Evolutionary conservation across 192 early-diverging fungal genomes (phyloP), one percentile per base, ranked within the genome.

Genomic region (Coemansia sp.): DNA sequence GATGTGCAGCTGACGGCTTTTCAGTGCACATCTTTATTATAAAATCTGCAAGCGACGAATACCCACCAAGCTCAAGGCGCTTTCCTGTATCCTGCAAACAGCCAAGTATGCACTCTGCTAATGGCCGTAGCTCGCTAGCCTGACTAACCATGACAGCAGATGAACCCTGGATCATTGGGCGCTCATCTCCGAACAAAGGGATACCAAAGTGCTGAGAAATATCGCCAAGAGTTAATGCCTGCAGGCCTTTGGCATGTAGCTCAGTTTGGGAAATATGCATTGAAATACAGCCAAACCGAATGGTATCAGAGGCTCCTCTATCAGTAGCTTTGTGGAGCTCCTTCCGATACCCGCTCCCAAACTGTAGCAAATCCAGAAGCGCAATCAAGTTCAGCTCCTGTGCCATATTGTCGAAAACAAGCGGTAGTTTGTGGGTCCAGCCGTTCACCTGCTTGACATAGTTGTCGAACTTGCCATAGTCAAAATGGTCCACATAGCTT

Each of bases 271-370:
- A 83, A 32, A 94, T 90, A 55, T 93, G 88, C 55, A 92, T 73
- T 40, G 87, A 84, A 81, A 94, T 90, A 58, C 82, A 81, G 8
- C 92, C 92, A 77, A 87, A 93, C 32, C 81, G 73, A 23, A 93
- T 86, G 2, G 84, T 88, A 49, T 90, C 85, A 15, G 88, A 87
- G 0, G 86, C 88, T 11, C 89, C 88, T 20, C 90, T 67, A 21
- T 74, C 88, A 26, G 74, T 63, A 11, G 78, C 76, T 12, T 77
- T 76, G 56, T 86, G 82, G 16, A 94, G 82, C 34, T 86, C 83
- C 28, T 62, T 57, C 23, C 86, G 77, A 58, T 81, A 94, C 26
- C 87, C 89, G 42, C 86, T 86, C 17, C 92, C 92, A 52, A 93
- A 80, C 56, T 87, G 84, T 37, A 94, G 80, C 52, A 91, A 60